phyloP scores from a whole-genome alignment of 2,329 filamentous ascomycete species.

The Claviceps quebecensis region DNA sequence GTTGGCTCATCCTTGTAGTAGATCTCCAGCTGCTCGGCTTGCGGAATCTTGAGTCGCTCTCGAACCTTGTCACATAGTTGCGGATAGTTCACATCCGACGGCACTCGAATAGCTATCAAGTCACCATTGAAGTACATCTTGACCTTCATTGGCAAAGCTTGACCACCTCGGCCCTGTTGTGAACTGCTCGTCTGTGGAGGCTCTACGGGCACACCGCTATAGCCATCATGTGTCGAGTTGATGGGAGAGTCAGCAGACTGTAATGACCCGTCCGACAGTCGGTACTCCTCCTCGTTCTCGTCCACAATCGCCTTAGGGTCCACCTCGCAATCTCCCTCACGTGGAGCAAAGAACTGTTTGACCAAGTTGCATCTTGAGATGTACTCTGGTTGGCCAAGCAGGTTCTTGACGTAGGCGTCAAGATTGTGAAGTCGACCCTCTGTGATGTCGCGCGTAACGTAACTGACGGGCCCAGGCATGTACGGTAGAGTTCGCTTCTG shows the following conservation, averaged over 20 bases:
- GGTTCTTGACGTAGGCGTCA: conserved; percentile 88
- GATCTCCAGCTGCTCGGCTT: conserved; percentile 57
- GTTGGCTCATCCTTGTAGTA: conserved; percentile 78
- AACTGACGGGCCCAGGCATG: conserved; percentile 96
- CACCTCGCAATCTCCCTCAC: conserved; percentile 86
- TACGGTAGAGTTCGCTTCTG: conserved; percentile 79
- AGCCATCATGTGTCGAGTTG: conserved; percentile 41
- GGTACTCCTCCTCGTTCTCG: conserved; percentile 68
- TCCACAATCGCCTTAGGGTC: conserved; percentile 60
- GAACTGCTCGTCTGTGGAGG: conserved; percentile 31
- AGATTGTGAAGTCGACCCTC: conserved; percentile 85
- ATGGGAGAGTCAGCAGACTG: conserved; percentile 51
- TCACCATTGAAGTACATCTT: conserved; percentile 92
- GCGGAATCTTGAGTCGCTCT: conserved; percentile 64
- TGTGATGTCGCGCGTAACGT: conserved; percentile 95
- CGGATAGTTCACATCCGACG: conserved; percentile 61
- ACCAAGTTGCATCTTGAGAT: conserved; percentile 77
- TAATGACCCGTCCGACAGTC: conserved; percentile 57
- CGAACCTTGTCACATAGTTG: conserved; percentile 73
- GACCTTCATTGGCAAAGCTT: conserved; percentile 60
- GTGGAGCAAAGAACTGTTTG: conserved; percentile 78
- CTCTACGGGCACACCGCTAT: conserved; percentile 38
- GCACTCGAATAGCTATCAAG: conserved; percentile 80
- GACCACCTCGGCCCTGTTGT: conserved; percentile 17
- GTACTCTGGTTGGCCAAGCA: conserved; percentile 68